Base-by-base conservation (phyloP, 306 rosid species). In the Malus fusca region DNA sequence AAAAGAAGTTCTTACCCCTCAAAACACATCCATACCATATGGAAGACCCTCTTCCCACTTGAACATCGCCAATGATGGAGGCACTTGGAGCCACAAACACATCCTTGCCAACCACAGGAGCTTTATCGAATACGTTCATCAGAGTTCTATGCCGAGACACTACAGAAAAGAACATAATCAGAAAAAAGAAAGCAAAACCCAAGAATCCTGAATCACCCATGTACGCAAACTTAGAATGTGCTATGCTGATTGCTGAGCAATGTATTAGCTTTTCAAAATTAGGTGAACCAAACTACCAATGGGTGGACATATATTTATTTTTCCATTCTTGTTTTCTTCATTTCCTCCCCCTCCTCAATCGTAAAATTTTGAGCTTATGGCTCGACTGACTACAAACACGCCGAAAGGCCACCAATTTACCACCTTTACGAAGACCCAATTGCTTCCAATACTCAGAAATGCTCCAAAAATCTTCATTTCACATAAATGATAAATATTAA, bases 11-110 rank as follows among this genome's bases (percentile, higher is more conserved):
- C 68, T 71, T 93, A 93, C 96, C 97, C 90, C 98, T 85, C 78
- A 95, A 85, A 73, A 95, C 97, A 76, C 97, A 95, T 3, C 97
- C 97, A 72, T 95, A 95, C 98, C 98, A 95, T 79, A 95, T 85
- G 76, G 97, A 95, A 28, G 97, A 88, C 44, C 84, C 84, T 10
- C 79, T 86, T 46, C 97, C 96, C 75, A 95, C 88, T 48, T 81
- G 90, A 77, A 94, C 93, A 77, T 94, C 88, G 10, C 98, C 97
- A 53, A 79, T 85, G 76, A 95, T 66, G 19, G 98, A 92, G 40
- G 97, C 97, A 81, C 88, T 95, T 2, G 96, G 98, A 3, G 98
- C 97, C 63, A 95, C 94, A 69, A 95, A 95, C 2, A 90, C 98
- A 70, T 92, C 93, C 84, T 79, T 90, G 65, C 92, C 91, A 65